Evolutionary conservation across 768 basidiomycete genomes (phyloP).

Genomic region (Lentinula lateritia): DNA sequence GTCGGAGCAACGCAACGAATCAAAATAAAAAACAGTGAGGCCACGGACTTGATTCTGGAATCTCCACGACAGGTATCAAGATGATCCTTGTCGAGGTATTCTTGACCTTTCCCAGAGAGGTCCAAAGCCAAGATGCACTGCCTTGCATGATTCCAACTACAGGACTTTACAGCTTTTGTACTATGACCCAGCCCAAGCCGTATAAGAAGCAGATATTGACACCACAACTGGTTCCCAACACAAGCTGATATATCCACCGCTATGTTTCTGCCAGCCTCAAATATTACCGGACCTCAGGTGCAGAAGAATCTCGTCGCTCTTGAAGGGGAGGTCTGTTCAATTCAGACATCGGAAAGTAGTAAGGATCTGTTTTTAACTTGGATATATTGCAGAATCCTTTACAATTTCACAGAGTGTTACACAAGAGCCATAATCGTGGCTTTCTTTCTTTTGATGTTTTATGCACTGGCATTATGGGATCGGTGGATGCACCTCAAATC

Average conservation of each 20-base stretch:
- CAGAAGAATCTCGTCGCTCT: neutral
- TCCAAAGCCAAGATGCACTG: too few species aligned
- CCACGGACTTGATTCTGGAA: too few species aligned
- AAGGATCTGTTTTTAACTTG: neutral
- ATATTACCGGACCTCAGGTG: neutral
- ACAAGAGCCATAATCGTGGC: slow-evolving; percentile 19
- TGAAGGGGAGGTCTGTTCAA: neutral
- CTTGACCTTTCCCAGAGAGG: too few species aligned
- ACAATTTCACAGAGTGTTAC: neutral
- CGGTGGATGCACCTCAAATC: slow-evolving; percentile 26
- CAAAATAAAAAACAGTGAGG: too few species aligned
- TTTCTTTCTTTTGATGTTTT: slow-evolving; percentile 24
- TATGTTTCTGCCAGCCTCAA: neutral
- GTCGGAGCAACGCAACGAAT: too few species aligned
- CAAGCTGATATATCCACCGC: neutral
- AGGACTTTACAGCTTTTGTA: neutral
- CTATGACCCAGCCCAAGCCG: neutral
- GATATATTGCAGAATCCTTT: neutral
- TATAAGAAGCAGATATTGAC: neutral
- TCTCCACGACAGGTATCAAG: too few species aligned
- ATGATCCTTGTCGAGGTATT: too few species aligned
- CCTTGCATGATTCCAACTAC: too few species aligned
- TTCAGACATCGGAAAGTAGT: neutral
- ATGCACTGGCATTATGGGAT: slow-evolving; percentile 32
- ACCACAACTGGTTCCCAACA: neutral